Conservation (phyloP, 148 eudicot genomes). For the Rhododendron griersonianum region DNA sequence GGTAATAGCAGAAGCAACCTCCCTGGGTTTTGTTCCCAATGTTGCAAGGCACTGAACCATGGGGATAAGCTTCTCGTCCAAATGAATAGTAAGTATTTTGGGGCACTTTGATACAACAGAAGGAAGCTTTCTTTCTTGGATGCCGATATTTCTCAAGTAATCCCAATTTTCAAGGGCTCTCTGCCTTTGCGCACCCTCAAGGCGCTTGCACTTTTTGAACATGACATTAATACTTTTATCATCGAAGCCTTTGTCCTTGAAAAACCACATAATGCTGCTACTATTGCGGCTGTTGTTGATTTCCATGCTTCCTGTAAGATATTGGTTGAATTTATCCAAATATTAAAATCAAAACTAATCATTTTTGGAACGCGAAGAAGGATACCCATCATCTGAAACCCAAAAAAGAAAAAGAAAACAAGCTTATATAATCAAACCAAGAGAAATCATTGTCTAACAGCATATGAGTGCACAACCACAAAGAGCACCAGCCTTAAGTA, state of each 20-base stretch:
- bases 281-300: slow-evolving; percentile 47
- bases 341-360: not conserved
- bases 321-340: not conserved
- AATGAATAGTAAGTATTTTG: slow-evolving; percentile 70
- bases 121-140: slow-evolving; percentile 85
- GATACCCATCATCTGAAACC: not conserved
- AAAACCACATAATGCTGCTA: slow-evolving; percentile 74
- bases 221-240: slow-evolving; percentile 71
- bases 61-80: slow-evolving; percentile 78
- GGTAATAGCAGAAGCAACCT: slow-evolving; percentile 72
- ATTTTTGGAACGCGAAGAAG: not conserved
- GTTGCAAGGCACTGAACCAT: slow-evolving; percentile 84
- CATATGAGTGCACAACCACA: not conserved
- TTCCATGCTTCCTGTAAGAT: slow-evolving; percentile 56
- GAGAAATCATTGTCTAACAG: not conserved
- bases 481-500: not conserved
- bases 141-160: slow-evolving; percentile 76
- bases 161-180: slow-evolving; percentile 79
- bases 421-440: not conserved
- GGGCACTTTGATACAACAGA: slow-evolving; percentile 72
- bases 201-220: slow-evolving; percentile 79
- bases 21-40: slow-evolving; percentile 65
- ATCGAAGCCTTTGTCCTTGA: slow-evolving; percentile 88
- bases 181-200: slow-evolving; percentile 52
- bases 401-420: not conserved